Evolutionary conservation across 2,329 filamentous ascomycete genomes (phyloP), one percentile per base, ranked within the genome.

Genomic region (Fusarium xylarioides): DNA sequence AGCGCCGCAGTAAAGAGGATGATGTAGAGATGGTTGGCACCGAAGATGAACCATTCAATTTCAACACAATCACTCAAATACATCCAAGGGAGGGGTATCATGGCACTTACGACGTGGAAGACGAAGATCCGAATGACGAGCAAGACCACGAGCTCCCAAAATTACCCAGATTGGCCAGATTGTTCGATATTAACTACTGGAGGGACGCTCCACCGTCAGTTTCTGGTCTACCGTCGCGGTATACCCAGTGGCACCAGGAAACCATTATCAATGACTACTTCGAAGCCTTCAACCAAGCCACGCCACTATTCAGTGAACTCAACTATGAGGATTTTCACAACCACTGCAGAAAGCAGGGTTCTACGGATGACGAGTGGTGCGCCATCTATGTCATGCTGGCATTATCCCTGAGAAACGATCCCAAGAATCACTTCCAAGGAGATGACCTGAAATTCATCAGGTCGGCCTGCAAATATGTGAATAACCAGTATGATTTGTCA

Each of bases 381-480:
- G 26, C 46, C n/a, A 52, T 72, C 14, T 56, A 59, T 23, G 46
- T 71, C 5, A 60, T 71, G 21, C 34, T 71, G 7, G 70, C 70
- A 21, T n/a, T 71, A 16, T 52, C 62, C 9, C 21, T 70, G 3
- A 55, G 56, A 37, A 52, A 47, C n/a, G 8, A 10, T 16, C 21
- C 46, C 52, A 11, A 9, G 7, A 15, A 15, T 2, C 1, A 3
- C 18, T 19, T 34, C 10, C 23, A 37, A 16, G 35, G 28, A 18
- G 34, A 52, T 28, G 50, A 53, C 8, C 34, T 7, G 1, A n/a
- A 12, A 2, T 70, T 23, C 12, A 49, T 70, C 21, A 7, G 19
- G 0, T 44, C 28, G 14, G 56, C 70, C 8, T 30, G 50, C 21
- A 54, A 16, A 10, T 46, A 37, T 3, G 68, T 72, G 53, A 40